phyloP scores from a whole-genome alignment of 768 basidiomycete genomes.

The Macrolepiota fuliginosa region DNA sequence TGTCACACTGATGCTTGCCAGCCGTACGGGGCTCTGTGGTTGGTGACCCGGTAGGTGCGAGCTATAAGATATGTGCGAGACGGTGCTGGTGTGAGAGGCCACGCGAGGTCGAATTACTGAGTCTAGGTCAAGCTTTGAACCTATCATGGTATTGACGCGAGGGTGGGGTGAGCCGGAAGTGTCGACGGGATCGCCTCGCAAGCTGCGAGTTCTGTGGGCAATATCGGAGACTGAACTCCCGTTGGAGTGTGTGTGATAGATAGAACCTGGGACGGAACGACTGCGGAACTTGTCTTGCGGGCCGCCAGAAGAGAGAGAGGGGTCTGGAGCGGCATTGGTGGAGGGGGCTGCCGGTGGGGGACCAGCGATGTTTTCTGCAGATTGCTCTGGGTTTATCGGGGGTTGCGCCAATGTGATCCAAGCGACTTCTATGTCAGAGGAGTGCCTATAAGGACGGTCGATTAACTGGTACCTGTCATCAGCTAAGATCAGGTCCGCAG shows the following conservation, averaged over 20 bases:
- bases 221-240: not conserved
- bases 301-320: not conserved
- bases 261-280: not conserved
- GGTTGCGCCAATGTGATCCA: not conserved
- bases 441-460: not conserved
- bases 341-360: not conserved
- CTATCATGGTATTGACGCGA: not conserved
- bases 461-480: constrained; percentile 1
- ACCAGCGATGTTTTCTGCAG: not conserved
- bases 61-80: not conserved
- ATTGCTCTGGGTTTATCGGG: not conserved
- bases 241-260: not conserved
- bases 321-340: not conserved
- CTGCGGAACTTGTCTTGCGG: not conserved
- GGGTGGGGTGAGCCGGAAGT: not conserved
- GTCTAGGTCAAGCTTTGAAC: not conserved
- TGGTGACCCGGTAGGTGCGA: not conserved
- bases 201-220: not conserved
- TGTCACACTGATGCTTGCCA: not conserved
- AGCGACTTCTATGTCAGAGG: not conserved
- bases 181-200: not conserved
- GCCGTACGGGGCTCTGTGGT: too few relatives aligned
- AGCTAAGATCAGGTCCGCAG: not conserved
- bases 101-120: not conserved
- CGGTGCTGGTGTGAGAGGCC: not conserved